These are phyloP conservation scores for Alternaria longipes DNA, from an alignment of 2,329 filamentous ascomycete genomes.

Conservation along the genomic window DNA sequence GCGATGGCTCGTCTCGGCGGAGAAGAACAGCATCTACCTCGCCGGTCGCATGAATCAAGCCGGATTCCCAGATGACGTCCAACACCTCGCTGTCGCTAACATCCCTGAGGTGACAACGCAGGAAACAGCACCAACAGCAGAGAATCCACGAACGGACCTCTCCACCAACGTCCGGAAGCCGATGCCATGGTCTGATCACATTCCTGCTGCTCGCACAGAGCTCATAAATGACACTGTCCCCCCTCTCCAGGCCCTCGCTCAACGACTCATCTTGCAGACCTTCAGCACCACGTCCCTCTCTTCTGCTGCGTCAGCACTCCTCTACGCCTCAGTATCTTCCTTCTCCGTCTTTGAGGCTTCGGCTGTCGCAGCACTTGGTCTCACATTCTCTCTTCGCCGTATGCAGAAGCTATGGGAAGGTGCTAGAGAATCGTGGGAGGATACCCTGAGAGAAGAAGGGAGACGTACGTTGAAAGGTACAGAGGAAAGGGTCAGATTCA, in stretches of 20 bases:
- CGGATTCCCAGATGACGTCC: conserved; percentile 56
- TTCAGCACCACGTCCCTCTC: conserved; percentile 72
- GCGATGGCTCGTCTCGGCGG: conserved; percentile 79
- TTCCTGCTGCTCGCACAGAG: conserved; percentile 71
- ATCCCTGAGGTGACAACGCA: conserved; percentile 27
- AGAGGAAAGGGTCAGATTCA: conserved; percentile 59
- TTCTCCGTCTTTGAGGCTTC: conserved; percentile 65
- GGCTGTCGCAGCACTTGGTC: conserved; percentile 66
- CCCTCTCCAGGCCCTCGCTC: conserved; percentile 56
- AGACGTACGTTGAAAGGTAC: conserved; percentile 63
- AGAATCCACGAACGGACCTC: conserved; percentile 30
- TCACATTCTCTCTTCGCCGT: conserved; percentile 65
- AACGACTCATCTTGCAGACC: conserved; percentile 71
- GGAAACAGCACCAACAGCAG: conserved; percentile 29
- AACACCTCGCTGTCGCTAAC: conserved; percentile 3
- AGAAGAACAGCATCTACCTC: conserved; percentile 83
- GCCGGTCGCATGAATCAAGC: conserved; percentile 77
- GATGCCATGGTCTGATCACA: conserved; percentile 76
- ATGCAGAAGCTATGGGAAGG: conserved; percentile 68
- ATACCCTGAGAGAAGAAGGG: conserved; percentile 65
- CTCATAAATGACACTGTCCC: conserved; percentile 55
- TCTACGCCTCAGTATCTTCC: conserved; percentile 63
- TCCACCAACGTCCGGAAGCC: conserved; percentile 40
- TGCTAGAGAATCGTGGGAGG: conserved; percentile 62
- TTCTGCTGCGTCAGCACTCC: conserved; percentile 63